Conservation (phyloP, 495 filamentous ascomycete species). For the Lindgomyces ingoldianus region DNA sequence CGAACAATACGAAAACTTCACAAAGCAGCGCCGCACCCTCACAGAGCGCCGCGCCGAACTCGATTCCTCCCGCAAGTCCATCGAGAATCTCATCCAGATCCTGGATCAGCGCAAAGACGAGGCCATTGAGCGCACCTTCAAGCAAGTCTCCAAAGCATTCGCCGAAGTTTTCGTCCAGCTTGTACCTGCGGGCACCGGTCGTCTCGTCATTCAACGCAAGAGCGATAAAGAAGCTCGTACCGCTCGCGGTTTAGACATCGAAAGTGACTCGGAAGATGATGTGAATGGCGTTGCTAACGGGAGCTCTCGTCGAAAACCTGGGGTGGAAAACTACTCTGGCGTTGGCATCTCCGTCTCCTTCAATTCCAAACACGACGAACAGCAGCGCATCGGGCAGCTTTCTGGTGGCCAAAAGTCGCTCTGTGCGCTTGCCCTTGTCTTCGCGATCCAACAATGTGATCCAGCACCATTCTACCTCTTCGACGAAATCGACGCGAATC, state of each 20-base stretch:
- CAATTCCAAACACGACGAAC: slow-evolving; percentile 97
- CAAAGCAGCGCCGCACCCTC: slow-evolving; percentile 81
- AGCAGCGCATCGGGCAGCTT: slow-evolving; percentile 96
- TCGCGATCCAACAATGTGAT: slow-evolving; percentile 97
- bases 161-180: slow-evolving; percentile 89
- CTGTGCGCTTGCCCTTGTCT: slow-evolving; percentile 92
- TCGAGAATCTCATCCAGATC: slow-evolving; percentile 86
- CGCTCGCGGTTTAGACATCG: slow-evolving; percentile 2
- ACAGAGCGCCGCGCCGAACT: slow-evolving; percentile 81
- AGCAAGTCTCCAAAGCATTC: slow-evolving; percentile 93
- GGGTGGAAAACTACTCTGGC: slow-evolving; percentile 93
- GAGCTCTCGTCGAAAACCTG: slow-evolving; percentile 48
- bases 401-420: slow-evolving; percentile 98
- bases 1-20: slow-evolving; percentile 98
- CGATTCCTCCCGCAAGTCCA: slow-evolving; percentile 76
- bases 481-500: slow-evolving; percentile 97
- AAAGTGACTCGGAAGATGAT: slow-evolving; percentile 61
- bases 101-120: slow-evolving; percentile 96
- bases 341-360: slow-evolving; percentile 99
- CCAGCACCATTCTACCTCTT: slow-evolving; percentile 98
- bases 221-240: slow-evolving; percentile 61
- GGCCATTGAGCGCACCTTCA: slow-evolving; percentile 95
- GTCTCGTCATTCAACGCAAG: slow-evolving; percentile 90
- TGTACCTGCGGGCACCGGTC: slow-evolving; percentile 88
- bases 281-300: slow-evolving; percentile 52